Evolutionary conservation across 495 filamentous ascomycete genomes (phyloP), one percentile per base, ranked within the genome.

Genomic region (Neurospora sp.): DNA sequence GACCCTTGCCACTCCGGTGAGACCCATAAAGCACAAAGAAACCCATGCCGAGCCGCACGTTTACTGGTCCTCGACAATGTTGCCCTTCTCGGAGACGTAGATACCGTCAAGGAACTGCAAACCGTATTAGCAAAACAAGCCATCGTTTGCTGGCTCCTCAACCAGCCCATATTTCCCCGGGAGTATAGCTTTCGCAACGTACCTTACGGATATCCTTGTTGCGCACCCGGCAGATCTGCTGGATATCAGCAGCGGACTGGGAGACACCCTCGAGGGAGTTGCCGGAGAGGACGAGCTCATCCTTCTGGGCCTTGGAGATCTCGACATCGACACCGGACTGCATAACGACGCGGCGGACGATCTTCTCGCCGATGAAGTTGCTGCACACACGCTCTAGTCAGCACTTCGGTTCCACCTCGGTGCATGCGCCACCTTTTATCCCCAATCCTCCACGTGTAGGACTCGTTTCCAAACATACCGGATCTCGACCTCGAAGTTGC

Each of bases 181-280:
- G 24, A 2, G 40, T 34, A 36, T 40, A 24, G 70, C 36, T 17
- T 42, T 36, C 28, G 31, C 28, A 36, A 82, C 74, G 62, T 72
- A 97, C 93, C 93, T 98, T 98, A 87, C 96, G 94, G 88, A 99
- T 98, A 97, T 99, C 96, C 93, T 99, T 99, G 91, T 99, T 98
- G 82, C 92, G 90, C 84, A 98, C 96, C 86, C 92, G 88, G 92
- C 96, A 99, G 86, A 95, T 94, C 86, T 99, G 96, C 89, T 99
- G 96, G 84, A 99, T 98, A 83, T 98, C 96, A 81, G 96, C 96
- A 72, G 96, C 96, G 81, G 90, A 93, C 89, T 99, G 96, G 79
- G 95, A 98, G 73, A 99, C 96, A 83, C 89, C 89, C 89, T 98
- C 95, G 76, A 98, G 88, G 72, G 93, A 96, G 90, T 98, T 99